These are phyloP conservation scores for Carex cristatella DNA, from an alignment of 176 grass and related monocot species.

Conservation along the genomic window DNA sequence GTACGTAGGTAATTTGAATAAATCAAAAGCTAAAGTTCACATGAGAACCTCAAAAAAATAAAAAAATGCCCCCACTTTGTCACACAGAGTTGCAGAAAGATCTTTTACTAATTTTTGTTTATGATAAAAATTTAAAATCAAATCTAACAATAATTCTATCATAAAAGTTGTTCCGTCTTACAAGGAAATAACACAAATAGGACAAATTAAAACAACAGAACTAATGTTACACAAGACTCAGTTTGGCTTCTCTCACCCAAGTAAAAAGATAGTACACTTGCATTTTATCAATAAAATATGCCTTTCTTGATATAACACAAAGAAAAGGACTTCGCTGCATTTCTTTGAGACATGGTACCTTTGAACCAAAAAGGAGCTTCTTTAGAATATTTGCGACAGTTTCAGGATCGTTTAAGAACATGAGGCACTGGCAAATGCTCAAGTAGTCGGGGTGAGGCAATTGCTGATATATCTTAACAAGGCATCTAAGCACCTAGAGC, in stretches of 20 bases:
- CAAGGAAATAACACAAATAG: background rate
- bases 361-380: slow-evolving; percentile 75
- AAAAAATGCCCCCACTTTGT: background rate
- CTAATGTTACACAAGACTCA: background rate
- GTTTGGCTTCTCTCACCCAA: background rate
- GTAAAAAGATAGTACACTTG: slow-evolving; percentile 18
- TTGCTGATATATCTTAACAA: slow-evolving; percentile 90
- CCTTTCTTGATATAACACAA: background rate
- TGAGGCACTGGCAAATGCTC: slow-evolving; percentile 93
- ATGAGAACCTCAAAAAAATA: background rate
- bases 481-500: slow-evolving; percentile 68
- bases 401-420: slow-evolving; percentile 86
- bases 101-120: background rate
- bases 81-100: background rate
- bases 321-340: background rate
- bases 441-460: slow-evolving; percentile 77
- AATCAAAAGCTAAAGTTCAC: background rate
- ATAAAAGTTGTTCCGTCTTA: background rate
- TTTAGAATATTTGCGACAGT: slow-evolving; percentile 80
- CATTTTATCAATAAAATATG: background rate
- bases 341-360: slow-evolving; percentile 35
- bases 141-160: background rate
- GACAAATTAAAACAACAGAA: background rate
- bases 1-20: background rate
- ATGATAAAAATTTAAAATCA: background rate